Base-by-base conservation (phyloP, 371 early-diverging fungal species). In the Circinella umbellata region DNA sequence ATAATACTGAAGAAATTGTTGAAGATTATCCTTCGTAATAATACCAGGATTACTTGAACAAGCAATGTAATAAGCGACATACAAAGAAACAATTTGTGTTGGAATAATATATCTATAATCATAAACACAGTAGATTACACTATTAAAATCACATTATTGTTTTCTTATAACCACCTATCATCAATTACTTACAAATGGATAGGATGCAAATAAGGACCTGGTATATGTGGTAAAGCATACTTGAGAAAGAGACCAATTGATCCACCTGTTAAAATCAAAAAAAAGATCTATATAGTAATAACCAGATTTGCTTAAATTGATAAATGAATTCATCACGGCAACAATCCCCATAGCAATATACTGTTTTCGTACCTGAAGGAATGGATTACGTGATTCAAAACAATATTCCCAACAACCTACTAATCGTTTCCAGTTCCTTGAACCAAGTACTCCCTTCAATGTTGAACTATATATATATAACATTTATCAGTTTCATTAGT, bases 41-140 rank as follows among this genome's bases (percentile, higher is more conserved):
- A 81, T 73, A 6, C 93, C 94, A 3, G 94, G 93, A 66, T 92
- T 86, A 9, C 87, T 73, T 7, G 76, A 72, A 37, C 91, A 90
- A 1, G 89, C 90, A 20, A 88, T 62, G 46, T 83, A 84, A 67
- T 87, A 88, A 59, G 80, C 73, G 11, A 66, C 71, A 72, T 92
- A 93, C 2, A 89, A 77, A 63, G 75, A 83, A 3, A 85, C 73
- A 61, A 90, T 90, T 72, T 87, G 83, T 11, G 73, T 60, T 4
- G 89, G 89, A 55, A 88, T 83, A 34, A 86, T 64, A 27, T 77
- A 47, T 37, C 88, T 87, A 63, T n/a, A 42, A 9, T 9, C 38
- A 38, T 37, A 54, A 15, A 42, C 36, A 57, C 27, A 27, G 27
- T 27, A 27, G 27, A 27, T 27, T 27, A 27, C 34, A 57, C 51